Evolutionary conservation across 129 eudicot genomes (phyloP), one percentile per base, ranked within the genome.

Genomic region (Arctium minus): DNA sequence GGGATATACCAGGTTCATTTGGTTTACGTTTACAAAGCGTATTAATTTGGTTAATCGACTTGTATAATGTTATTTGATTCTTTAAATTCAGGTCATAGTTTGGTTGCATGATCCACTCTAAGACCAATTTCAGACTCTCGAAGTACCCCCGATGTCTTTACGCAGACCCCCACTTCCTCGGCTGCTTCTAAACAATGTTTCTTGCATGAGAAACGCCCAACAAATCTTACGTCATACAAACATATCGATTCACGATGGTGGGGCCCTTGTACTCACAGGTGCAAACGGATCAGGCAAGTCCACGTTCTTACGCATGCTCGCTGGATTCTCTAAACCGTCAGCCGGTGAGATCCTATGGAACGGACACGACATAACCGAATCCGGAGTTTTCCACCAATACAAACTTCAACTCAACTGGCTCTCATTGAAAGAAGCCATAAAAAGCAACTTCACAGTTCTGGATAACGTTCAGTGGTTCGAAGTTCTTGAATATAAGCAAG

Each of bases 151-250:
- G 40, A 92, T 93, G 98, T 79, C 90, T 68, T 36, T 89, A 46
- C 91, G 92, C 2, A 86, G 82, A 74, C 91, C 97, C 3, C 94
- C 94, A 70, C 88, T 95, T 69, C 99, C 99, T 31, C 92, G 97
- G 22, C 82, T 96, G 17, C 93, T 93, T 76, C 94, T 95, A 39
- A 90, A 90, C 88, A 91, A 93, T 50, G 97, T 96, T 39, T 87
- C 99, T 75, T 96, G 99, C 92, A 96, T 96, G 97, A 86, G 99
- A 90, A 95, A 95, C 37, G 99, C 97, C 29, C 99, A 95, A 84
- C 99, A 95, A 80, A 93, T 95, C 79, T 84, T 95, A 73, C 97
- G 99, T 22, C 97, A 95, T 44, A 93, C 92, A 33, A 95, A 95
- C 85, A 94, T 85, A 38, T 91, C 99, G 32, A 35, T 95, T 85